phyloP scores from a whole-genome alignment of 2,329 filamentous ascomycete genomes.

The Zasmidium cellare region DNA sequence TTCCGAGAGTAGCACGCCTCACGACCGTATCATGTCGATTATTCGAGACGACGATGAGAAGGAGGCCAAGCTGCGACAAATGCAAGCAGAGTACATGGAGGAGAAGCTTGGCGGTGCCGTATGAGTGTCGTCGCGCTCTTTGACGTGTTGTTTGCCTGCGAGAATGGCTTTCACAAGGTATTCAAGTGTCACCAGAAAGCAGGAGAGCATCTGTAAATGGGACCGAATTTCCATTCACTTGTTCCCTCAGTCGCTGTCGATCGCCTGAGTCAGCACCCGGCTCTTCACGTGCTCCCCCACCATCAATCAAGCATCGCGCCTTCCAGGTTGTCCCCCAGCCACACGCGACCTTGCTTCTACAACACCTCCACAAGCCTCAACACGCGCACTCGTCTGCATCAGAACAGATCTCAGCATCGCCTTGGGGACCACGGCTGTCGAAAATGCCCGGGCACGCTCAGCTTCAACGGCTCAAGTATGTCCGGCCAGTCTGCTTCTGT shows the following conservation, averaged over 20 bases:
- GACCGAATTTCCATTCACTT: neutral
- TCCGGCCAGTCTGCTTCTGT: neutral
- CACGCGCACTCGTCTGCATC: neutral
- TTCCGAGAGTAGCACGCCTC: conserved; percentile 24
- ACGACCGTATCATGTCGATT: conserved; percentile 36
- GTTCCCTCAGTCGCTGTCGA: neutral
- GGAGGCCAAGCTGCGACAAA: conserved; percentile 29
- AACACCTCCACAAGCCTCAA: neutral
- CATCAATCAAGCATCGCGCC: too few species aligned
- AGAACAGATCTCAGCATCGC: neutral
- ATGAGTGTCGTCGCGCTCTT: neutral
- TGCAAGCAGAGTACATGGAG: conserved; percentile 23
- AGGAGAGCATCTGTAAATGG: neutral
- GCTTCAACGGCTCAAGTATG: neutral
- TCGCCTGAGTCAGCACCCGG: neutral
- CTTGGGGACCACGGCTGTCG: neutral
- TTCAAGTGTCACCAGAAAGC: neutral
- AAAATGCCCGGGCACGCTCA: neutral
- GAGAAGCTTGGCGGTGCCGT: conserved; percentile 21
- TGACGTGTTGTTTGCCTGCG: neutral
- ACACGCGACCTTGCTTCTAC: neutral
- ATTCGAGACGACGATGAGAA: conserved; percentile 33
- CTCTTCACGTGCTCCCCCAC: neutral
- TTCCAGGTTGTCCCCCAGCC: neutral
- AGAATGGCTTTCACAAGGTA: neutral